Evolutionary conservation across 1,284 basidiomycete genomes (phyloP).

Genomic region (Apiotrichum siamense): DNA sequence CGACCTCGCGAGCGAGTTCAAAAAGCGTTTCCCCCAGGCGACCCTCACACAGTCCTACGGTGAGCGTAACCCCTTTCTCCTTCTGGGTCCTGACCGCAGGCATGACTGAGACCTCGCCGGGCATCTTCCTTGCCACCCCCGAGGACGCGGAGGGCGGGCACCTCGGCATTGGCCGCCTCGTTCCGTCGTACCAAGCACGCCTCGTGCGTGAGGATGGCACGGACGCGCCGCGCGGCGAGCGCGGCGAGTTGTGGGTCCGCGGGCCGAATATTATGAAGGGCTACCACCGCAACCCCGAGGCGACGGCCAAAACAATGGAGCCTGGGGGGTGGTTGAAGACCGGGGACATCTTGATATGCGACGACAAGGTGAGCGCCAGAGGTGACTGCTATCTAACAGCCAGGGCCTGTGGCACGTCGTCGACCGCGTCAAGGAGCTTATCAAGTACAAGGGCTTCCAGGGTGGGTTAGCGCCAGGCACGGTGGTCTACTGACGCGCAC

Average conservation of each 20-base stretch:
- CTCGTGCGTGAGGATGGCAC: slow-evolving; percentile 53
- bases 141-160: slow-evolving; percentile 41
- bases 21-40: slow-evolving; percentile 18
- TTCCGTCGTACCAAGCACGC: slow-evolving; percentile 72
- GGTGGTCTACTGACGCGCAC: not conserved
- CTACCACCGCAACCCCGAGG: slow-evolving; percentile 58
- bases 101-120: slow-evolving; percentile 51
- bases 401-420: slow-evolving; percentile 54
- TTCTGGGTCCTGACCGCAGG: too few species aligned
- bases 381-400: too few species aligned
- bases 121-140: not conserved
- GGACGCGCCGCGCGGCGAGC: slow-evolving; percentile 53
- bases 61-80: too few species aligned
- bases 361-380: too few species aligned
- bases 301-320: slow-evolving; percentile 65
- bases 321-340: slow-evolving; percentile 69
- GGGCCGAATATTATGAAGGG: slow-evolving; percentile 76
- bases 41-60: slow-evolving; percentile 46
- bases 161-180: slow-evolving; percentile 63
- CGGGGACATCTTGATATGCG: slow-evolving; percentile 64
- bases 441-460: slow-evolving; percentile 61
- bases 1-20: slow-evolving; percentile 31
- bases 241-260: slow-evolving; percentile 74
- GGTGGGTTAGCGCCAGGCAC: slow-evolving; percentile 10
- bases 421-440: slow-evolving; percentile 63